Conservation (phyloP, 352 stramenopile species). For the Pythium apleroticum region DNA sequence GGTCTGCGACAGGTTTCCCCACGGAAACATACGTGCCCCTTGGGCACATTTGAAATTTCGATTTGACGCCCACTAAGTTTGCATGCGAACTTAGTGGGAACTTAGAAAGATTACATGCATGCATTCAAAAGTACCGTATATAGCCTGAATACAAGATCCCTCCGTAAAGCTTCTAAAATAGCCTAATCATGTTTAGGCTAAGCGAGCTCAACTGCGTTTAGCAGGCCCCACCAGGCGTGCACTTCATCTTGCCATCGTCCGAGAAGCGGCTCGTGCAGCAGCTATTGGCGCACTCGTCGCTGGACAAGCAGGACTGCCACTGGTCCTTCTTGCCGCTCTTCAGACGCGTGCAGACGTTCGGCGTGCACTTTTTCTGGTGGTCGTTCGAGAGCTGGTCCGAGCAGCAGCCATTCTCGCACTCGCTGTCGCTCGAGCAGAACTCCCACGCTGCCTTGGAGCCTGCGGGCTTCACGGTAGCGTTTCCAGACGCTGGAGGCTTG, state of each 20-base stretch:
- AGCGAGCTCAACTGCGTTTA: not conserved
- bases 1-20: not conserved
- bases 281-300: not conserved
- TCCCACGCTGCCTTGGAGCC: not conserved
- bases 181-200: not conserved
- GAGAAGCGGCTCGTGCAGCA: not conserved
- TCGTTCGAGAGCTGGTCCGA: slow-evolving; percentile 11
- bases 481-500: not conserved
- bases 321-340: slow-evolving; percentile 5
- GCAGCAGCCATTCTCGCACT: slow-evolving; percentile 13
- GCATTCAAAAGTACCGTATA: not conserved
- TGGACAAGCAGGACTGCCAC: not conserved
- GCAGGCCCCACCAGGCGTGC: not conserved
- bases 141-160: not conserved
- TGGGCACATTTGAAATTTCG: not conserved
- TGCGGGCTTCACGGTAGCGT: not conserved
- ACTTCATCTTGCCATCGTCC: not conserved
- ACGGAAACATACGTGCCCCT: not conserved
- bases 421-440: slow-evolving; percentile 7
- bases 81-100: not conserved
- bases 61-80: not conserved
- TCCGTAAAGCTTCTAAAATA: not conserved
- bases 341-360: not conserved
- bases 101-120: too few relatives aligned
- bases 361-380: slow-evolving; percentile 13